Evolutionary conservation across 2,329 filamentous ascomycete genomes (phyloP).

Genomic region (Magnaporthiopsis rhizophila): DNA sequence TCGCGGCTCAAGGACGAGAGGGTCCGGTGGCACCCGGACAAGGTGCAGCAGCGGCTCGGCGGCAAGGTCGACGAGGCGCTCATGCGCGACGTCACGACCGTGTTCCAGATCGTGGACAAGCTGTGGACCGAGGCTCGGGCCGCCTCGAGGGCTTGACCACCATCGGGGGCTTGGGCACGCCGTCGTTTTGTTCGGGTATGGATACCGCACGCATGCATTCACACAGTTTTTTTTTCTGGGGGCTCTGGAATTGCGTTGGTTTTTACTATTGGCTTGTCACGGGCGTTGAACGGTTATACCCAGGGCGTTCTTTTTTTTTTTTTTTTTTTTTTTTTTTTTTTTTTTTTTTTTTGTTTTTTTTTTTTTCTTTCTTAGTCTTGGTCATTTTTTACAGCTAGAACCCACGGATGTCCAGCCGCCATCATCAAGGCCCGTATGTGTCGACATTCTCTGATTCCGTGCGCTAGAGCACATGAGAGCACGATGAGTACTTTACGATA

Average conservation of each 20-base stretch:
- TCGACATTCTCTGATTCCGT: too few species aligned
- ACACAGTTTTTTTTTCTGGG: too few species aligned
- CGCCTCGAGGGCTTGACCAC: not conserved
- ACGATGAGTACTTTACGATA: too few species aligned
- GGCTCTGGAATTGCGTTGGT: not conserved
- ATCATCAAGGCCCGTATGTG: too few species aligned
- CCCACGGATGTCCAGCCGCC: not conserved
- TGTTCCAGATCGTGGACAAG: conserved; percentile 84
- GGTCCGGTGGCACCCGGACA: conserved; percentile 95
- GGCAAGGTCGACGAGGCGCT: conserved; percentile 58
- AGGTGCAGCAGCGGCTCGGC: conserved; percentile 85
- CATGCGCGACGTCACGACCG: conserved; percentile 74
- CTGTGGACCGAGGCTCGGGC: conserved; percentile 61
- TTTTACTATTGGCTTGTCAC: not conserved
- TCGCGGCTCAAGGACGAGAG: conserved; percentile 69
- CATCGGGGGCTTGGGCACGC: too few species aligned
- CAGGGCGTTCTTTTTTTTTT: not conserved
- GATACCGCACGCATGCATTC: too few species aligned
- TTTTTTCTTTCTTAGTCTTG: too few species aligned
- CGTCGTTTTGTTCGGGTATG: too few species aligned
- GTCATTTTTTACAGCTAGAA: too few species aligned
- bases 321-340: not conserved
- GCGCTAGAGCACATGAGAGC: too few species aligned
- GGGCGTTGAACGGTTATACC: not conserved
- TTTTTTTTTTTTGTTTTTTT: too few species aligned